These are phyloP conservation scores for Leccinum olivaceopallidum DNA, from an alignment of 768 basidiomycete species.

Conservation along the genomic window DNA sequence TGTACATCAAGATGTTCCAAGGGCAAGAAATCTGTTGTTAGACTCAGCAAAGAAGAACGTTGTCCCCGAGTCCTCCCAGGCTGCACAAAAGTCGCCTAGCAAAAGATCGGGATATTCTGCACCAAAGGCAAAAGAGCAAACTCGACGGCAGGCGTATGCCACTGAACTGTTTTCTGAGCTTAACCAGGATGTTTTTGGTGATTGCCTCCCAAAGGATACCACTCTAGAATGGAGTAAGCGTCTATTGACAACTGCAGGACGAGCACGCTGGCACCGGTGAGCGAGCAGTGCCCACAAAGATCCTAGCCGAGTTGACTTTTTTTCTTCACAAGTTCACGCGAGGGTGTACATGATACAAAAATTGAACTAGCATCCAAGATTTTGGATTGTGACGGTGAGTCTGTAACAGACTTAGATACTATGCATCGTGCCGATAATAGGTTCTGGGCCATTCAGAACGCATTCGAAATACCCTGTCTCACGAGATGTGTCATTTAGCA, in stretches of 20 bases:
- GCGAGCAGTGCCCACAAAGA: slow-evolving; percentile 3
- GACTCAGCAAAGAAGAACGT: slow-evolving; percentile 14
- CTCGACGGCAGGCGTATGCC: slow-evolving; percentile 52
- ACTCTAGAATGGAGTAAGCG: slow-evolving; percentile 67
- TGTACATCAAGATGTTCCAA: slow-evolving; percentile 10
- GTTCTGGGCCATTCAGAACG: slow-evolving; percentile 51
- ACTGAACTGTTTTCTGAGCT: slow-evolving; percentile 58
- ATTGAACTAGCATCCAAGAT: slow-evolving; percentile 87
- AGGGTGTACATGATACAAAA: slow-evolving; percentile 57
- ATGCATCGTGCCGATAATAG: not conserved
- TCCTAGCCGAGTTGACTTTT: not conserved
- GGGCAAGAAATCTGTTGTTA: slow-evolving; percentile 4
- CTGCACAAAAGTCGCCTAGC: slow-evolving; percentile 14
- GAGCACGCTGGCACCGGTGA: slow-evolving; percentile 65
- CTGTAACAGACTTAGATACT: not conserved
- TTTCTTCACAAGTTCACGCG: slow-evolving; percentile 43
- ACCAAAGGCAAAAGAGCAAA: slow-evolving; percentile 42
- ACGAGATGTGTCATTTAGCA: slow-evolving; percentile 93
- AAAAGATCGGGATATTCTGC: slow-evolving; percentile 31
- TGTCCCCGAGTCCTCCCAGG: not conserved
- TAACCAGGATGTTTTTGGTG: slow-evolving; percentile 56
- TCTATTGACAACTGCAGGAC: slow-evolving; percentile 66
- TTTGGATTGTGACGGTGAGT: slow-evolving; percentile 69
- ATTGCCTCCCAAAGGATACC: slow-evolving; percentile 53
- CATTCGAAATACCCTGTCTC: slow-evolving; percentile 78